phyloP scores from a whole-genome alignment of 208 protist species.

The Trypanosoma melophagium region DNA sequence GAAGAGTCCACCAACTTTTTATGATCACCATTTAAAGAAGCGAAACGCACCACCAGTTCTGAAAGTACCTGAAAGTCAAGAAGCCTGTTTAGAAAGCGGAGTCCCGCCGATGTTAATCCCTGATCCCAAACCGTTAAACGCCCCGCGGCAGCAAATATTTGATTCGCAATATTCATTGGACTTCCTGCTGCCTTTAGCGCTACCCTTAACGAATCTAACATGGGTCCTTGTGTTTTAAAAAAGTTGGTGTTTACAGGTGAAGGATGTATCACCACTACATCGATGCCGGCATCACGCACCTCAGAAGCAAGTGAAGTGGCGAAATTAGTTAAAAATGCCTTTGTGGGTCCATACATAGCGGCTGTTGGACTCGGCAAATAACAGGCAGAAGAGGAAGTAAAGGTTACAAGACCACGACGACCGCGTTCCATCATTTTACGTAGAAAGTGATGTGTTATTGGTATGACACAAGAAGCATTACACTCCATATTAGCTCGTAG shows the following conservation, averaged over 20 bases:
- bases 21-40: constrained; percentile 73
- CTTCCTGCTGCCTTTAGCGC: constrained; percentile 69
- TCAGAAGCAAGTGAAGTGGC: constrained; percentile 76
- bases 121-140: constrained; percentile 87
- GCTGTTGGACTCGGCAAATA: constrained; percentile 88
- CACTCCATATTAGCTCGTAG: constrained; percentile 89
- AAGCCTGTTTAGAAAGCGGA: constrained; percentile 79
- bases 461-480: constrained; percentile 84
- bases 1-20: constrained; percentile 49
- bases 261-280: constrained; percentile 86
- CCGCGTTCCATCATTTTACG: constrained; percentile 82
- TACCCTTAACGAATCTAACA: constrained; percentile 66
- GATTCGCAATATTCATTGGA: constrained; percentile 76
- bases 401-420: constrained; percentile 83
- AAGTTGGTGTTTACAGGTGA: constrained; percentile 90
- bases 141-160: constrained; percentile 83
- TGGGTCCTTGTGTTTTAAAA: constrained; percentile 84
- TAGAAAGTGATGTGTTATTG: constrained; percentile 90
- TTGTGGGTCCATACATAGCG: constrained; percentile 89
- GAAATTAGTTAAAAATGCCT: constrained; percentile 91
- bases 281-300: constrained; percentile 79
- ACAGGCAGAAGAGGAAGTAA: constrained; percentile 81
- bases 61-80: constrained; percentile 84
- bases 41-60: constrained; percentile 79
- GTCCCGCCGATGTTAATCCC: constrained; percentile 60